Percentiles rank a stretch among this genome's conserved stretches.
These are phyloP conservation scores for Saccharomyces pastorianus DNA, from an alignment of 1,139 yeast species.

Conservation along the genomic window DNA sequence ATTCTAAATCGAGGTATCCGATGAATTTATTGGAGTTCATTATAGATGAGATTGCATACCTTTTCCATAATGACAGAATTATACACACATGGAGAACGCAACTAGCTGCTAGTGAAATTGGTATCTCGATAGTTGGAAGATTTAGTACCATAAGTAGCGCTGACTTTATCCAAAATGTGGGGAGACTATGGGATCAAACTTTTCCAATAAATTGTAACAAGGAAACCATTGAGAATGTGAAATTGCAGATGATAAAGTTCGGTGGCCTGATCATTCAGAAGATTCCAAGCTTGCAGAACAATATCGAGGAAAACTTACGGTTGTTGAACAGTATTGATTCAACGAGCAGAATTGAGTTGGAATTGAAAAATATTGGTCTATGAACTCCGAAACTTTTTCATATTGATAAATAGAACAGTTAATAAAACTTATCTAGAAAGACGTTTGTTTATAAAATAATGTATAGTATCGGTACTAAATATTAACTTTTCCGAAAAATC, in stretches of 20 bases:
- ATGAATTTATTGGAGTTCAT: constrained; percentile 18
- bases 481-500: background rate
- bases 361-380: constrained; percentile 29
- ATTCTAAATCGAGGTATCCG: constrained; percentile 21
- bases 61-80: constrained; percentile 32
- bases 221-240: constrained; percentile 55
- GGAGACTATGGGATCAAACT: constrained; percentile 28
- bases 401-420: background rate
- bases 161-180: constrained; percentile 10
- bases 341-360: constrained; percentile 35
- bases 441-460: background rate
- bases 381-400: background rate
- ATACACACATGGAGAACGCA: constrained; percentile 56
- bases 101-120: constrained; percentile 38
- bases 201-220: constrained; percentile 34
- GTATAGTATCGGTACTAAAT: background rate
- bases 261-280: constrained; percentile 29
- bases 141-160: constrained; percentile 11
- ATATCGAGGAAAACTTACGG: constrained; percentile 28
- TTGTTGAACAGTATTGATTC: constrained; percentile 28
- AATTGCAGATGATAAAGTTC: constrained; percentile 42
- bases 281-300: constrained; percentile 9
- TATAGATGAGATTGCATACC: constrained; percentile 19
- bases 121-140: constrained; percentile 19
- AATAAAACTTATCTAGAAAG: background rate